Evolutionary conservation across 441 rosid species (phyloP).

Genomic region (Pelargonium cotyledonis): DNA sequence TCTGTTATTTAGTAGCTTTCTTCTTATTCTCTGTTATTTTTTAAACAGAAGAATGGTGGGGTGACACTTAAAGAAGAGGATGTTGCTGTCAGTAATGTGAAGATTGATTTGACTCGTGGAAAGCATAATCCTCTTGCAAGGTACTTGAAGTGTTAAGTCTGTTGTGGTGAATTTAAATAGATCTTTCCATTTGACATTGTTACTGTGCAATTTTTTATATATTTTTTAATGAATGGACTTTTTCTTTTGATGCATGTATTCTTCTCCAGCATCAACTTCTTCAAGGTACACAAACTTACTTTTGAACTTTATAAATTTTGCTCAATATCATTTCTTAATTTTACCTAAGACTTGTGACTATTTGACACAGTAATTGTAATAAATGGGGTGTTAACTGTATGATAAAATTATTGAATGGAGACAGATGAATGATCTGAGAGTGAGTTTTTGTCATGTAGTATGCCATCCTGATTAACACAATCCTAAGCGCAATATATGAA

Average conservation of each 20-base stretch:
- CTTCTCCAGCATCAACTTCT: slow-evolving; percentile 73
- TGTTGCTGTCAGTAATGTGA: slow-evolving; percentile 67
- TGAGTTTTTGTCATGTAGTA: no score
- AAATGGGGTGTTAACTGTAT: neutral
- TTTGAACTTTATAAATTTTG: neutral
- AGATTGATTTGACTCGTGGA: slow-evolving; percentile 90
- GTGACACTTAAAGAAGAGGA: slow-evolving; percentile 64
- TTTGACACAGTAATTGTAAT: neutral
- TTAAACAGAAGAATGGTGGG: slow-evolving; percentile 54
- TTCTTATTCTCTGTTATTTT: neutral
- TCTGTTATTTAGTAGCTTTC: neutral
- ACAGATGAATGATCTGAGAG: no score
- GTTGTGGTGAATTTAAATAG: neutral
- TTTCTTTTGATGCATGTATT: slow-evolving; percentile 21
- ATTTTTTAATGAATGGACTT: slow-evolving; percentile 16
- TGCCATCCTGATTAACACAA: no score
- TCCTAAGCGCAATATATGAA: no score
- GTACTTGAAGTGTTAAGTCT: slow-evolving; percentile 28
- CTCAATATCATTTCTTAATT: neutral
- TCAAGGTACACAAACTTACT: slow-evolving; percentile 42
- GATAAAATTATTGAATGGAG: neutral
- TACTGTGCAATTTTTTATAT: slow-evolving; percentile 2
- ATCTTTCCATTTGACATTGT: neutral
- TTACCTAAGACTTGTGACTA: neutral
- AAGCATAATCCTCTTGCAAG: slow-evolving; percentile 77